Evolutionary conservation across 2,329 filamentous ascomycete genomes (phyloP).

Genomic region (Nannizzia gypsea): DNA sequence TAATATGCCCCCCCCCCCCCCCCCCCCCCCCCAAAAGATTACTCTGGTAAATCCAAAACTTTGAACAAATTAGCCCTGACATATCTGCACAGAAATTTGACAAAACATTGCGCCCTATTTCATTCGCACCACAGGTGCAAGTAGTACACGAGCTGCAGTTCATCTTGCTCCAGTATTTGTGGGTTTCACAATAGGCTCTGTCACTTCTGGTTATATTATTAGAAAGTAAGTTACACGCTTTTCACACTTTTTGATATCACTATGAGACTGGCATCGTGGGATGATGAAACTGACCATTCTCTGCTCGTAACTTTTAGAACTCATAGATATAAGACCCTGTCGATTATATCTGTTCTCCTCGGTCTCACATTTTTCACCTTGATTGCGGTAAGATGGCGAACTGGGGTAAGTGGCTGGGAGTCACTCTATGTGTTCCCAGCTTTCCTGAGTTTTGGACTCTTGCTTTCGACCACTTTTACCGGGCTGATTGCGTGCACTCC

Average conservation of each 20-base stretch:
- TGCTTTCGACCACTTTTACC: neutral
- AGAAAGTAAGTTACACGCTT: neutral
- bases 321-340: constrained; percentile 2
- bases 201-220: neutral
- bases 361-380: neutral
- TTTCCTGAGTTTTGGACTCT: neutral
- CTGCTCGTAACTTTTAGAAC: neutral
- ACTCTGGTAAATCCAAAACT: neutral
- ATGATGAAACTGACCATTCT: neutral
- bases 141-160: neutral
- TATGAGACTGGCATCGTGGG: neutral
- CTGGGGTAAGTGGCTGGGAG: neutral
- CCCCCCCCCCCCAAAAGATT: too few species aligned
- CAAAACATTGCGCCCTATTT: constrained; percentile 3
- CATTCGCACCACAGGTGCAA: neutral
- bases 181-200: neutral
- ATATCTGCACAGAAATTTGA: neutral
- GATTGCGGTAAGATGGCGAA: constrained; percentile 1
- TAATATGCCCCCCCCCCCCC: neutral
- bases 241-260: too few species aligned
- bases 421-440: neutral
- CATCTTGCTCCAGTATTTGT: neutral
- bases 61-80: neutral
- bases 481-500: neutral
- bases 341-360: neutral